Evolutionary conservation across 768 basidiomycete species (phyloP).

Genomic region (Suillus spraguei): DNA sequence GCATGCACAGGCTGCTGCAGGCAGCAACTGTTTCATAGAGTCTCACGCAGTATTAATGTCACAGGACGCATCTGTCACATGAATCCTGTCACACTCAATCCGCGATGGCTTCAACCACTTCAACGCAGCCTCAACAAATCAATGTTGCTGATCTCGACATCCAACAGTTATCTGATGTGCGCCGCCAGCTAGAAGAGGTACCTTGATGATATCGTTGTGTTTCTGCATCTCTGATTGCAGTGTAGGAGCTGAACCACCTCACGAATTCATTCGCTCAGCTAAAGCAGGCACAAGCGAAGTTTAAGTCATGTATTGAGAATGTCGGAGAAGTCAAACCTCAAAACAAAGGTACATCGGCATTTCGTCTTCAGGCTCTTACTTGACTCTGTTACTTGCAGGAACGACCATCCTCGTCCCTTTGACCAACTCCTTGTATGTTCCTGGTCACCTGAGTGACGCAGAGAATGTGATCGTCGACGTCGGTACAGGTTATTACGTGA

Average conservation of each 20-base stretch:
- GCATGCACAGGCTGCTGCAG: constrained; percentile 21
- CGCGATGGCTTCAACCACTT: constrained; percentile 35
- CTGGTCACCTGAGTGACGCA: constrained; percentile 81
- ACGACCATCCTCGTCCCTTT: constrained; percentile 91
- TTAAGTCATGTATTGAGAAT: constrained; percentile 83
- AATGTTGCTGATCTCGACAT: constrained; percentile 84
- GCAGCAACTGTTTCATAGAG: constrained; percentile 11
- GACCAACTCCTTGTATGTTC: constrained; percentile 94
- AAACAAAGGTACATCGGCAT: constrained; percentile 53
- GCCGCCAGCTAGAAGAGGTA: constrained; percentile 92
- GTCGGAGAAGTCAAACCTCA: constrained; percentile 71
- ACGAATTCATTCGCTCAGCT: constrained; percentile 92
- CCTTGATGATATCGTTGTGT: background rate
- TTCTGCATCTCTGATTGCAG: background rate
- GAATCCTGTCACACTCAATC: constrained; percentile 9
- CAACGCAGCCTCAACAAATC: constrained; percentile 63
- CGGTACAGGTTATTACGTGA: constrained; percentile 95
- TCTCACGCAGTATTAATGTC: constrained; percentile 23
- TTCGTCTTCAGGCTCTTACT: background rate
- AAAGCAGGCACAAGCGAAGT: constrained; percentile 91
- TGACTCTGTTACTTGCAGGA: constrained; percentile 45
- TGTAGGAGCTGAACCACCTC: constrained; percentile 88
- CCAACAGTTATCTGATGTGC: constrained; percentile 85
- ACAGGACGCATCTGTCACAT: constrained; percentile 18
- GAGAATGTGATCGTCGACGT: constrained; percentile 93